A percentile compares a stretch with the other conserved stretches of the same genome.
Conservation (phyloP, 2,329 filamentous ascomycete genomes). For the Colletotrichum sp. region DNA sequence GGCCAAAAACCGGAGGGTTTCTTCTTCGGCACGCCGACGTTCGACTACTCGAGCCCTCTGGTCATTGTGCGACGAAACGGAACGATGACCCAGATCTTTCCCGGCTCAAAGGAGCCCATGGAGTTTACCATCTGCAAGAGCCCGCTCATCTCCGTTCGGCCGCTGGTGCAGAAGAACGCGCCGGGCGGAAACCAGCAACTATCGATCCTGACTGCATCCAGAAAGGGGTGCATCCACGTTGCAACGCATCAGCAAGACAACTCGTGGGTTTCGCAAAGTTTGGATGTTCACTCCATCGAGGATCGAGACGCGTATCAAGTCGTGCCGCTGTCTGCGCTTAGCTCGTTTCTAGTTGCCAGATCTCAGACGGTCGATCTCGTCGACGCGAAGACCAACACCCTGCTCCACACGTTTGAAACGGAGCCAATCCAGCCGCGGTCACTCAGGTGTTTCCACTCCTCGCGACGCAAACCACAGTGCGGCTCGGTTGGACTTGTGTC, state of each 20-base stretch:
- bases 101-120: slow-evolving; percentile 45
- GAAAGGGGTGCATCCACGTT: slow-evolving; percentile 54
- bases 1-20: slow-evolving; percentile 66
- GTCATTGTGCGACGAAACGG: slow-evolving; percentile 70
- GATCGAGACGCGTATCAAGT: slow-evolving; percentile 59
- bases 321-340: slow-evolving; percentile 61
- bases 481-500: slow-evolving; percentile 62
- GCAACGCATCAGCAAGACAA: slow-evolving; percentile 40
- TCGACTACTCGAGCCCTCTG: slow-evolving; percentile 47
- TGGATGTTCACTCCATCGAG: slow-evolving; percentile 43
- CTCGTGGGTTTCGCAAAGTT: slow-evolving; percentile 54
- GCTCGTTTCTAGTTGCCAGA: slow-evolving; percentile 65
- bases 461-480: slow-evolving; percentile 55
- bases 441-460: slow-evolving; percentile 64
- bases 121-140: slow-evolving; percentile 57
- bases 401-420: slow-evolving; percentile 68
- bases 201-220: slow-evolving; percentile 53
- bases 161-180: slow-evolving; percentile 51
- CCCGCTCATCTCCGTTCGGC: slow-evolving; percentile 54
- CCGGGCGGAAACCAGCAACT: background rate
- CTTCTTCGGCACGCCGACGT: slow-evolving; percentile 59
- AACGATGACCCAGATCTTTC: slow-evolving; percentile 61
- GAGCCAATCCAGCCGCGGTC: slow-evolving; percentile 63
- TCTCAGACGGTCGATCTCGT: slow-evolving; percentile 63
- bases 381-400: slow-evolving; percentile 43